Conservation (phyloP, 192 early-diverging fungal species). For the Backusella macrospora region DNA sequence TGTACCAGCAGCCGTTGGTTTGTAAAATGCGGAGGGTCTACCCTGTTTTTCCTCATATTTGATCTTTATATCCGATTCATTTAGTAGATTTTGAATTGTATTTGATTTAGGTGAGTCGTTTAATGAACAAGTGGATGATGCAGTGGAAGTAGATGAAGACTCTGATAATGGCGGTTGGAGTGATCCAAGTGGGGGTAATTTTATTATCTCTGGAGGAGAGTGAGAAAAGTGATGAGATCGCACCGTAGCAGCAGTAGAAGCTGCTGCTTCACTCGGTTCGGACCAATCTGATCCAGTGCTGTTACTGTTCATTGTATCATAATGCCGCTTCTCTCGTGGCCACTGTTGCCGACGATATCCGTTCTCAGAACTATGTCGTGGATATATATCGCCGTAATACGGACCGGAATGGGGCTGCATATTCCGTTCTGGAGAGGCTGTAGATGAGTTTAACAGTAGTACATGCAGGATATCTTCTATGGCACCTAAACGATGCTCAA, state of each 20-base stretch:
- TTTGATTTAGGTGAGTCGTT: conserved; percentile 14
- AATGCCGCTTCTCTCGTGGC: conserved; percentile 10
- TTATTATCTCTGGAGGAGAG: conserved; percentile 2
- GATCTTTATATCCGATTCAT: conserved; percentile 11
- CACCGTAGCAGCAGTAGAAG: neutral
- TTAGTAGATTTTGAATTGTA: conserved; percentile 16
- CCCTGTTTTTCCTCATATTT: conserved; percentile 10
- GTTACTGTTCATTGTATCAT: neutral
- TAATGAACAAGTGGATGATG: conserved; percentile 21
- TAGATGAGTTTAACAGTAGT: conserved; percentile 10
- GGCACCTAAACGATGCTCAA: conserved; percentile 20
- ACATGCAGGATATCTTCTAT: conserved; percentile 32
- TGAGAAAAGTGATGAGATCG: neutral
- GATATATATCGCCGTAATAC: conserved; percentile 24
- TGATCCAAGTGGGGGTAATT: conserved; percentile 7
- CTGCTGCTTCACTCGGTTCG: neutral
- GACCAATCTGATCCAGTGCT: neutral
- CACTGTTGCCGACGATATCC: conserved; percentile 12
- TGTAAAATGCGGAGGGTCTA: conserved; percentile 17
- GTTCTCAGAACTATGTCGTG: conserved; percentile 3
- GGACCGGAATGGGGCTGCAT: conserved; percentile 27
- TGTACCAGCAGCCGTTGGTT: conserved; percentile 16
- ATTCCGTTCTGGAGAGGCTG: conserved; percentile 18
- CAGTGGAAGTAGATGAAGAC: conserved; percentile 24
- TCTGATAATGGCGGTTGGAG: conserved; percentile 18